Evolutionary conservation across 345 rosid genomes (phyloP), one percentile per base, ranked within the genome.

Genomic region (Populus davidiana): DNA sequence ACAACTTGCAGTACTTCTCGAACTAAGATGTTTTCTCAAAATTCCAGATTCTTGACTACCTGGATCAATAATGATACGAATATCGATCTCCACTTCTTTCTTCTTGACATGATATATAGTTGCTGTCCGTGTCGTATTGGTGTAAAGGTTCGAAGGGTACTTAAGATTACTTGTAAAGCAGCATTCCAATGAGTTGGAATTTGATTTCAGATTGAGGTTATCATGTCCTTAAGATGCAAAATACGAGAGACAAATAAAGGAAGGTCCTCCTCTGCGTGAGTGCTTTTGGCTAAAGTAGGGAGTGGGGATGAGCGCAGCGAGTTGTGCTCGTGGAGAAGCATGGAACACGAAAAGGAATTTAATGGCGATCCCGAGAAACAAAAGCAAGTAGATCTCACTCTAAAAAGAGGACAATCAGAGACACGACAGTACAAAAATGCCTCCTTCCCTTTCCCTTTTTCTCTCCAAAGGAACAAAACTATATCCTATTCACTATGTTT

Each of bases 331-430:
- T 7, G 80, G 20, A 62, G 66, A 39, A 64, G 75, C 82, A 69
- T 79, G 84, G 69, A 74, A 78, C 82, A 81, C 63, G 74, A 56
- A 82, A 82, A 82, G 75, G 78, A 84, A 78, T 59, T 75, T 29
- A 52, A 67, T 75, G 75, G 75, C 49, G 80, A 84, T 84, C 89
- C 87, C 89, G 43, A 86, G 84, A 82, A 80, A 62, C 77, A 79
- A 82, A 52, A 52, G 9, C n/a, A 8, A 82, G 81, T 73, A 81
- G 13, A 35, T 63, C 33, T 20, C 38, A 47, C 36, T 49, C 69
- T 41, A 41, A 5, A 35, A 78, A 63, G 70, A 77, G 65, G 33
- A 35, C 59, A 52, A 4, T 47, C 74, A 69, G 16, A 31, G 70
- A 74, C 61, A 43, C 61, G 16, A 9, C 29, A 4, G 50, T 13